phyloP scores from a whole-genome alignment of 192 early-diverging fungal species.

The Umbelopsis sp. region DNA sequence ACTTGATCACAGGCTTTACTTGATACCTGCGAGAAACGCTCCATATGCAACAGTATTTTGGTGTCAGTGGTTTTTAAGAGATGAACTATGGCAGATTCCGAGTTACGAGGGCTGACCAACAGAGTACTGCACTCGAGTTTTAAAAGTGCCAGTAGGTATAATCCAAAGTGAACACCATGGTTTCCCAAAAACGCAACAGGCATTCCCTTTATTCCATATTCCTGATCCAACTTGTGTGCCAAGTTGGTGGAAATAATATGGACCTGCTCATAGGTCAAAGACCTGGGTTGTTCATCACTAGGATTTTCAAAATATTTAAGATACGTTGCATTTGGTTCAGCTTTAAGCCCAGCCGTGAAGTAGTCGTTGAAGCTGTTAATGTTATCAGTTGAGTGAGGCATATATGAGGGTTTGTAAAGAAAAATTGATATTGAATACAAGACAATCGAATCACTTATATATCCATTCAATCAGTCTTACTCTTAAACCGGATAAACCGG shows the following conservation, averaged over 20 bases:
- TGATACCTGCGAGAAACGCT: background rate
- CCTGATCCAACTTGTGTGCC: slow-evolving; percentile 5
- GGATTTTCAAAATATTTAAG: background rate
- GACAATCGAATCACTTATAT: no score
- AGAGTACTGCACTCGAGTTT: slow-evolving; percentile 14
- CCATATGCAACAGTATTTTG: background rate
- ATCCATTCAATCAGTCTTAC: no score
- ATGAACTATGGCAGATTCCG: slow-evolving; percentile 20
- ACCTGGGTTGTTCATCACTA: background rate
- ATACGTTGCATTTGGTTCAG: background rate
- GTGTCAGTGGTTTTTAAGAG: slow-evolving; percentile 17
- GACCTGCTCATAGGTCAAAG: slow-evolving; percentile 21
- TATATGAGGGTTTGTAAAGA: no score
- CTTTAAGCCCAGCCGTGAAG: no score
- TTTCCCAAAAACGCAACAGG: slow-evolving; percentile 4
- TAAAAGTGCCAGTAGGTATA: slow-evolving; percentile 14
- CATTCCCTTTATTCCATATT: background rate
- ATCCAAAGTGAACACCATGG: slow-evolving; percentile 3
- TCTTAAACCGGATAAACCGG: no score
- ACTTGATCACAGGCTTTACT: background rate
- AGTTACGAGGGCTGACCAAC: slow-evolving; percentile 22
- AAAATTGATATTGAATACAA: no score
- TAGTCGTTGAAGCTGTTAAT: no score
- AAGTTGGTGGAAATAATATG: slow-evolving; percentile 19
- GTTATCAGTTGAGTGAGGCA: no score